A percentile compares a stretch with the other conserved stretches of the same genome.
phyloP scores from a whole-genome alignment of 2,329 filamentous ascomycete genomes.

The Rachicladosporium sp. region DNA sequence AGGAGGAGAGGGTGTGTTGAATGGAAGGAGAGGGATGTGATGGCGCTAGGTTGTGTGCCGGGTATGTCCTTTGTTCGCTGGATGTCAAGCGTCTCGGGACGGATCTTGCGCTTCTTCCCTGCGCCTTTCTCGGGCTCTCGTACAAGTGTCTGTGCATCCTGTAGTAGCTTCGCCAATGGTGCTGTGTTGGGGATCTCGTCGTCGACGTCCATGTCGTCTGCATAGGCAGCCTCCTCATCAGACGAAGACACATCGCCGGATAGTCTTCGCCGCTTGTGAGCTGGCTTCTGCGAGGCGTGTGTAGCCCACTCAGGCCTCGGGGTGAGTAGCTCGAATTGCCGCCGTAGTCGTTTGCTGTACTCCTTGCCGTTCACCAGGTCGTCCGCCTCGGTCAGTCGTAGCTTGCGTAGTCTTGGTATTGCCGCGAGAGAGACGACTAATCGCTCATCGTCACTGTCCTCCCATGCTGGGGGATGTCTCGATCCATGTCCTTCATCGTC shows the following conservation, averaged over 20 bases:
- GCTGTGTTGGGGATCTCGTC: constrained; percentile 47
- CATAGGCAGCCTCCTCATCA: constrained; percentile 14
- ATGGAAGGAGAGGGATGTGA: constrained; percentile 81
- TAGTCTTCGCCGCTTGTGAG: constrained; percentile 36
- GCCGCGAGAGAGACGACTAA: constrained; percentile 70
- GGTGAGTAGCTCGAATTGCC: constrained; percentile 53
- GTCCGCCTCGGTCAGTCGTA: constrained; percentile 68
- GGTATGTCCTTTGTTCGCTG: constrained; percentile 79
- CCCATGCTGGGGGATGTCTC: constrained; percentile 56
- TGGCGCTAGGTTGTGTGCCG: constrained; percentile 60
- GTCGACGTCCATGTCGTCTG: constrained; percentile 40
- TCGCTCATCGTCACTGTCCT: constrained; percentile 91
- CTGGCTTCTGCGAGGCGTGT: constrained; percentile 28
- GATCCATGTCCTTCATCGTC: constrained; percentile 27
- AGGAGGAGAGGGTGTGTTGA: constrained; percentile 77
- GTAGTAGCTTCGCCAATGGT: constrained; percentile 68
- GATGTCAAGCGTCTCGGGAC: constrained; percentile 80
- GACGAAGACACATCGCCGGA: constrained; percentile 24
- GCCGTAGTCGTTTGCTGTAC: constrained; percentile 67
- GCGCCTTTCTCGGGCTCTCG: constrained; percentile 32
- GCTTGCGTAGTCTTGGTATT: constrained; percentile 64
- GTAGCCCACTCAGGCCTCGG: constrained; percentile 50
- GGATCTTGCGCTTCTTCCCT: constrained; percentile 56
- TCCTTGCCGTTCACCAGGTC: constrained; percentile 78
- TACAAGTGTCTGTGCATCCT: constrained; percentile 58